Percentiles rank a stretch among this genome's conserved stretches.
phyloP scores from a whole-genome alignment of 768 basidiomycete species.

The Cystoderma amianthinum region DNA sequence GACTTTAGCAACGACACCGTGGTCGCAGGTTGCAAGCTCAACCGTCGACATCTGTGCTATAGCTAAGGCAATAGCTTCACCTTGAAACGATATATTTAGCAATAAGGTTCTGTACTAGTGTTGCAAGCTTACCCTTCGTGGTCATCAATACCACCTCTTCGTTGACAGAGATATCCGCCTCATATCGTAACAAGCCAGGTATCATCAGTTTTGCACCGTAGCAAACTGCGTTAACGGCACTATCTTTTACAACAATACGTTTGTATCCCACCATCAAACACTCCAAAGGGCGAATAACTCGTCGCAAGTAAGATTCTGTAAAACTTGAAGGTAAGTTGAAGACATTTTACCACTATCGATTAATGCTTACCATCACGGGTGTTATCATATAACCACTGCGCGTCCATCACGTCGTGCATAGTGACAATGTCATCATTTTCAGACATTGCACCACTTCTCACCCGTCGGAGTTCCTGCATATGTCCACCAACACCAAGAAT shows the following conservation, averaged over 20 bases:
- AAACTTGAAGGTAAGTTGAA: not conserved
- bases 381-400: constrained; percentile 98
- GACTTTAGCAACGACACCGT: constrained; percentile 98
- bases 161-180: constrained; percentile 87
- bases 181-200: constrained; percentile 94
- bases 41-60: constrained; percentile 98
- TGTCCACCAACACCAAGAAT: constrained; percentile 97
- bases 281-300: constrained; percentile 92
- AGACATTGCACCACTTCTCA: constrained; percentile 91
- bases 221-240: constrained; percentile 97
- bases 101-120: not conserved
- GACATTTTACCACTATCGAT: constrained; percentile 2
- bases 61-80: constrained; percentile 91
- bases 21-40: constrained; percentile 95
- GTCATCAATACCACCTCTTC: constrained; percentile 99
- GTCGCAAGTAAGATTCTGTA: constrained; percentile 95
- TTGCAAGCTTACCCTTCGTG: constrained; percentile 67
- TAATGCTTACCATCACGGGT: constrained; percentile 85
- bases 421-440: constrained; percentile 98
- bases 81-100: constrained; percentile 22
- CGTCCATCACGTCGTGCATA: constrained; percentile 99
- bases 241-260: constrained; percentile 98
- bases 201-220: constrained; percentile 99
- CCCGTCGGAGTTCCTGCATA: constrained; percentile 97
- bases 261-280: constrained; percentile 94